Percentiles rank a stretch among this genome's conserved stretches.
Evolutionary conservation across 73 alveolate genomes (phyloP).

Genomic region (Paraurostyla sp.): DNA sequence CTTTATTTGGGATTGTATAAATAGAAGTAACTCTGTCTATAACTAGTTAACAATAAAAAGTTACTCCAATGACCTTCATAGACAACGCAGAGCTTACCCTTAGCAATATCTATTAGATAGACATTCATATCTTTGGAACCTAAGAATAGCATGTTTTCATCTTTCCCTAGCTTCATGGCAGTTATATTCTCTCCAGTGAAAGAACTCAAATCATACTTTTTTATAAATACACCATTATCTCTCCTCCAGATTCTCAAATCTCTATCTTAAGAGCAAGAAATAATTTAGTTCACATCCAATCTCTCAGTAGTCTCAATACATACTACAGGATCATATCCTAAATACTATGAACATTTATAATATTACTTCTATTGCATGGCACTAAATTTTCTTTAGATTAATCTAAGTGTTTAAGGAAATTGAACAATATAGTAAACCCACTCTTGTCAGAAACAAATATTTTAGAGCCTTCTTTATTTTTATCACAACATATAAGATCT

Average conservation of each 20-base stretch:
- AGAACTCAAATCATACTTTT: constrained; percentile 74
- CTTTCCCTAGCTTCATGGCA: constrained; percentile 76
- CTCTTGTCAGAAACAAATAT: constrained; percentile 59
- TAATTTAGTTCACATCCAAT: constrained; percentile 51
- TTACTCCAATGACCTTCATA: constrained; percentile 84
- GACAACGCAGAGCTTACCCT: constrained; percentile 80
- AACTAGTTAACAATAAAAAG: background rate
- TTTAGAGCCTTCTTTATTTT: constrained; percentile 73
- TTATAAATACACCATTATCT: constrained; percentile 60
- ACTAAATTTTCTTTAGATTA: constrained; percentile 63
- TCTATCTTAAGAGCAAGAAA: constrained; percentile 71
- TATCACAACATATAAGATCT: constrained; percentile 62
- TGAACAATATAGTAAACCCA: constrained; percentile 61
- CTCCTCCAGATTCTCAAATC: constrained; percentile 70
- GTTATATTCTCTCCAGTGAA: constrained; percentile 79
- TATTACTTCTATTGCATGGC: constrained; percentile 67
- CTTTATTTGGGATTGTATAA: constrained; percentile 56
- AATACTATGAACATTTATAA: background rate
- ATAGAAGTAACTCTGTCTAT: constrained; percentile 65
- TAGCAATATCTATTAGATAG: constrained; percentile 69
- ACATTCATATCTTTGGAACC: constrained; percentile 82
- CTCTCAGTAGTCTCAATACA: constrained; percentile 65
- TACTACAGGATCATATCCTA: constrained; percentile 74
- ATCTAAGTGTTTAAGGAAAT: constrained; percentile 70
- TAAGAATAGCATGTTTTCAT: constrained; percentile 72